A percentile compares a stretch with the other conserved stretches of the same genome.
Evolutionary conservation across 176 grass and related monocot genomes (phyloP).

Genomic region (Rhipidocladum racemiflorum): DNA sequence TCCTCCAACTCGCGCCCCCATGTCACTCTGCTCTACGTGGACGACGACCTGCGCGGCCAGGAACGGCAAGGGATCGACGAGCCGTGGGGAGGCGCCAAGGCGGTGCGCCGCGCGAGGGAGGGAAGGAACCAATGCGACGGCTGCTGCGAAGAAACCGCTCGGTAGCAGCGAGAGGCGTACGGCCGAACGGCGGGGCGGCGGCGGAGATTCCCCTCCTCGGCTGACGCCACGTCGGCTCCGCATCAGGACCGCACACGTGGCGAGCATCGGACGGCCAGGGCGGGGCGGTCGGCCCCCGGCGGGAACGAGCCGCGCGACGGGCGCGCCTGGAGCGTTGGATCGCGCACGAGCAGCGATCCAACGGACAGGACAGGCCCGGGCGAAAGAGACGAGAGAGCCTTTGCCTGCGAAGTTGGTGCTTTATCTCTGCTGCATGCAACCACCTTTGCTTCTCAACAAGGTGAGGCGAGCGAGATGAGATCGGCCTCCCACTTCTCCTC

Average conservation of each 20-base stretch:
- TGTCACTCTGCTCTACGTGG: no score
- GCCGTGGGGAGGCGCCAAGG: no score
- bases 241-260: not conserved
- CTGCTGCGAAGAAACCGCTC: not conserved
- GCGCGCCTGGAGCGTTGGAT: not conserved
- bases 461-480: constrained; percentile 18
- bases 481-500: not conserved
- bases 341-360: not conserved
- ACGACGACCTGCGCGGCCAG: no score
- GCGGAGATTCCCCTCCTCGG: not conserved
- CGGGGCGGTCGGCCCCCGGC: not conserved
- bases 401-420: not conserved
- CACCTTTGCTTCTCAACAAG: constrained; percentile 13
- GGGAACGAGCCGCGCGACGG: not conserved
- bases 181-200: not conserved
- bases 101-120: not conserved
- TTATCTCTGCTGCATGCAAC: not conserved
- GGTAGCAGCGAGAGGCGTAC: not conserved
- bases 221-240: no score
- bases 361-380: not conserved
- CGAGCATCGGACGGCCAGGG: not conserved
- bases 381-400: not conserved
- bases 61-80: no score
- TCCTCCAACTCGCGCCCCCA: no score
- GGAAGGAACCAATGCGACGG: not conserved